Evolutionary conservation across 345 rosid genomes (phyloP), one percentile per base, ranked within the genome.

Genomic region (Firmiana major): DNA sequence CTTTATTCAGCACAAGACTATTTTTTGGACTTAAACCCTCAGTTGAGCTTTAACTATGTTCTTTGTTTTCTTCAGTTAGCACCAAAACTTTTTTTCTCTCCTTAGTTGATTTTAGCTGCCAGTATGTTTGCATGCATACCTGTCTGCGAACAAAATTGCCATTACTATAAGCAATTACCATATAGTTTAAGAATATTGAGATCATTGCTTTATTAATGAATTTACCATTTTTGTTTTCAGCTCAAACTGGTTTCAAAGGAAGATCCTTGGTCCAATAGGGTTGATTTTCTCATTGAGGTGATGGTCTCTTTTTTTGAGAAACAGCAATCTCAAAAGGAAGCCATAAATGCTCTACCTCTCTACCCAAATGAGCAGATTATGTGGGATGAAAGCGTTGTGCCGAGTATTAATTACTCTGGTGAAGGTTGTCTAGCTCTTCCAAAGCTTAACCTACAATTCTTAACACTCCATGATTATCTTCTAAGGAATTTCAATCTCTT

Each of bases 371-470:
- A 96, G 90, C 99, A 91, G 83, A 91, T 96, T 75, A 96, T 96
- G 98, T 96, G 99, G 99, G 98, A 96, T 80, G 99, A 96, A 84
- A 96, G 99, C 64, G 85, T 96, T 83, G 97, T 96, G 55, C 99
- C 99, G 4, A 96, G 99, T 87, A 96, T 96, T 77, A 96, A 96
- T 83, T 96, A 93, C 80, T 96, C 99, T 58, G 99, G 99, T 65
- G 99, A 96, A 90, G 97, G 99, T 64, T 96, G 99, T 83, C 88
- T 96, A 78, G 99, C 99, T 74, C 98, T 96, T 80, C 99, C 99
- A 40, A 96, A 96, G 86, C 97, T 96, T 75, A 96, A 96, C 85
- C 87, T 96, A 72, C 99, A 96, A 82, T 93, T 96, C 80, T 78
- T 96, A 83, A 96, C 98, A 16, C 98, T 96, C 59, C 98, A 96